Conservation (phyloP, 768 basidiomycete genomes). For the Amanita pallidorosea region DNA sequence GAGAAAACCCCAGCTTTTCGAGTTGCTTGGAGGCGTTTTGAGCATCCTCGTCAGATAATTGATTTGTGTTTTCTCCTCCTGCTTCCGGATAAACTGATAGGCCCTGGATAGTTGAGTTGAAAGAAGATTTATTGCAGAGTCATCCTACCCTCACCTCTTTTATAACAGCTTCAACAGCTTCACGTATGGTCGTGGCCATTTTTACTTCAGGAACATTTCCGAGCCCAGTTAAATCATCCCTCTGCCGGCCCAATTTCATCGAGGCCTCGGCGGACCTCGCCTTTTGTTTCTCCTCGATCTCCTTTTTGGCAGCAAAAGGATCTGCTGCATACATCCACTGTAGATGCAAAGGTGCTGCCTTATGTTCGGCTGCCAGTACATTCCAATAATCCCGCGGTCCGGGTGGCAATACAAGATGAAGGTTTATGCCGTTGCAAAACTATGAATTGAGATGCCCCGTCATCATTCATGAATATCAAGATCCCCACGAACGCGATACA, state of each 20-base stretch:
- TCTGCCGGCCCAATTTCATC: background rate
- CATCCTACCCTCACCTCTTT: conserved; percentile 42
- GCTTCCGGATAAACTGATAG: conserved; percentile 41
- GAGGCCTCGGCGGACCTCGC: conserved; percentile 31
- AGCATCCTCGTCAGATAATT: conserved; percentile 31
- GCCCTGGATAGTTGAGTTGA: conserved; percentile 24
- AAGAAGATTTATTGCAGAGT: background rate
- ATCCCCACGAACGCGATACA: conserved; percentile 65
- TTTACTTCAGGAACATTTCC: conserved; percentile 57
- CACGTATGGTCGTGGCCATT: conserved; percentile 70
- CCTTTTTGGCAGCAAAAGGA: conserved; percentile 67
- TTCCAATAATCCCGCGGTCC: conserved; percentile 86
- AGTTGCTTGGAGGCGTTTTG: conserved; percentile 44
- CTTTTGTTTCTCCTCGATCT: conserved; percentile 53
- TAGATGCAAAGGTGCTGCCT: conserved; percentile 52
- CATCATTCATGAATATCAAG: conserved; percentile 5
- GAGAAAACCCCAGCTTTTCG: conserved; percentile 54
- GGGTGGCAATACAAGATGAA: conserved; percentile 70
- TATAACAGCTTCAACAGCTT: conserved; percentile 71
- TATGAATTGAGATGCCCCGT: conserved; percentile 16
- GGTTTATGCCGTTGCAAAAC: conserved; percentile 68
- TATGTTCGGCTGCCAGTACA: conserved; percentile 61
- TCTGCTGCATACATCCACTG: conserved; percentile 86
- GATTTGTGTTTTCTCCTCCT: conserved; percentile 19
- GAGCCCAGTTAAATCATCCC: background rate